Conservation (phyloP, 192 early-diverging fungal species). For the Phlyctochytrium planicorne region DNA sequence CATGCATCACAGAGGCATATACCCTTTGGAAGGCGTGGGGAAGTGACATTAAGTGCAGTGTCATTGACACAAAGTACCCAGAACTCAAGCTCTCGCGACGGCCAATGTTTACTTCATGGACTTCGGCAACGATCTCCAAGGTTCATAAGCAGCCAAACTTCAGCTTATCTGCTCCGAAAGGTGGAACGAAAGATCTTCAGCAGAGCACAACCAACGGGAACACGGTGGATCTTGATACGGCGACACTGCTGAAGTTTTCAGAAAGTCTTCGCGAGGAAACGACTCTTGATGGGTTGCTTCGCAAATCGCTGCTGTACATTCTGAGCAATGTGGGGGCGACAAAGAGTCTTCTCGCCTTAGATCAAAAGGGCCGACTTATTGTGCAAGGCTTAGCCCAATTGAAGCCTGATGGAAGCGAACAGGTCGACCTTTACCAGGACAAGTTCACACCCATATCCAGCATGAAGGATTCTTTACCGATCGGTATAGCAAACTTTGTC, state of each 20-base stretch:
- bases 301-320: conserved; percentile 44
- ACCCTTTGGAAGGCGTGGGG: conserved; percentile 44
- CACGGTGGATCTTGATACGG: conserved; percentile 54
- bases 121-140: conserved; percentile 2
- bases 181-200: too few species aligned
- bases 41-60: conserved; percentile 34
- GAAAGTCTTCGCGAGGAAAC: conserved; percentile 49
- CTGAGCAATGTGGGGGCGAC: conserved; percentile 50
- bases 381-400: conserved; percentile 39
- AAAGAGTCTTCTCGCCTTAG: conserved; percentile 38
- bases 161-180: too few species aligned
- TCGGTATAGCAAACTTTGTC: conserved; percentile 28
- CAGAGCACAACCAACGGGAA: too few species aligned
- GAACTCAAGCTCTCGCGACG: conserved; percentile 8
- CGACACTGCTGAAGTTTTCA: conserved; percentile 49
- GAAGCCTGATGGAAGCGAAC: conserved; percentile 26
- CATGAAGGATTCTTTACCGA: conserved; percentile 22
- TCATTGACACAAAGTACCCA: conserved; percentile 21
- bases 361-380: conserved; percentile 30
- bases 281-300: conserved; percentile 39
- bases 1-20: conserved; percentile 36
- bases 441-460: too few species aligned
- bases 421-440: conserved; percentile 31
- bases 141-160: too few species aligned
- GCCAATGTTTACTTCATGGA: too few species aligned